phyloP scores from a whole-genome alignment of 1,284 basidiomycete genomes.

The Cutaneotrichosporon curvatum region DNA sequence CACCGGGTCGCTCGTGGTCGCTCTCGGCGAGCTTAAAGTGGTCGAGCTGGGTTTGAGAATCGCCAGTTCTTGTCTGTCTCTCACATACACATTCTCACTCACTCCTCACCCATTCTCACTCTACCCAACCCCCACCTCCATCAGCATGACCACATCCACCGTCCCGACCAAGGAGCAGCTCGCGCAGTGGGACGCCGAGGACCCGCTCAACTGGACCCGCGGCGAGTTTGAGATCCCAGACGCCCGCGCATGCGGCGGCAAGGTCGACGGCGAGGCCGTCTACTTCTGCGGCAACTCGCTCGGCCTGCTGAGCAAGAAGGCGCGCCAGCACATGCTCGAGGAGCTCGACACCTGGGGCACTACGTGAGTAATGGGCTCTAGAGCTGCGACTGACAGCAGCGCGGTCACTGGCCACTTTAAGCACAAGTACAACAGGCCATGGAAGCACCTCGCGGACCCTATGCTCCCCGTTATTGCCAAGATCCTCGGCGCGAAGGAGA shows the following conservation, averaged over 20 bases:
- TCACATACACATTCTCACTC: no score
- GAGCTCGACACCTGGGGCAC: conserved; percentile 84
- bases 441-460: conserved; percentile 71
- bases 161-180: conserved; percentile 17
- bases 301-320: conserved; percentile 69
- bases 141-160: conserved; percentile 4
- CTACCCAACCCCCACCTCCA: no score
- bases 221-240: conserved; percentile 44
- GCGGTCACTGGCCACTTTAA: conserved; percentile 87
- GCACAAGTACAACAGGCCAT: conserved; percentile 74
- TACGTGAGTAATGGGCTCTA: conserved; percentile 50
- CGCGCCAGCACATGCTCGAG: conserved; percentile 65
- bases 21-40: no score
- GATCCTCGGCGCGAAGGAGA: conserved; percentile 75
- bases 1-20: no score
- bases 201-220: conserved; percentile 43
- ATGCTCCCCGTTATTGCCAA: conserved; percentile 71
- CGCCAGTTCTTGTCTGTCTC: no score
- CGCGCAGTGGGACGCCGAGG: conserved; percentile 32
- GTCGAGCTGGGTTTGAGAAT: no score
- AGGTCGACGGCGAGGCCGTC: conserved; percentile 47
- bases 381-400: conserved; percentile 46
- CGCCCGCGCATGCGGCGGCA: conserved; percentile 37
- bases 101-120: no score
- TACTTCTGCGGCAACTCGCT: conserved; percentile 98